Conservation (phyloP, 495 filamentous ascomycete genomes). For the Aspergillus cristatus region DNA sequence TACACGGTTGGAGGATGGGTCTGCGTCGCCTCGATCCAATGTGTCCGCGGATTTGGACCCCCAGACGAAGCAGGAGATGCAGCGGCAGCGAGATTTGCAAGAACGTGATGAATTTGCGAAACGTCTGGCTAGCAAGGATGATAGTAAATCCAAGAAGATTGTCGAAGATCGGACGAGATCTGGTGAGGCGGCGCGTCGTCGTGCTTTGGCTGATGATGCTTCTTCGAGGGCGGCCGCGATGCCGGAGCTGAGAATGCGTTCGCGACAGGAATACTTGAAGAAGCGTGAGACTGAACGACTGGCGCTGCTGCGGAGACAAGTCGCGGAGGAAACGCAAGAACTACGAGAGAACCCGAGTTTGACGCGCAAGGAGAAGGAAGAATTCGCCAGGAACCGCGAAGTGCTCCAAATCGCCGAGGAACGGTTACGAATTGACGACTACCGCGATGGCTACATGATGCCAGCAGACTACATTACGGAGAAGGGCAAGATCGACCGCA, state of each 20-base stretch:
- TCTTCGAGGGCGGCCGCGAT: constrained; percentile 53
- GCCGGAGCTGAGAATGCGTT: constrained; percentile 69
- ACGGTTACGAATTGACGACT: constrained; percentile 78
- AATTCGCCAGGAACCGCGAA: constrained; percentile 86
- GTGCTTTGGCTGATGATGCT: constrained; percentile 58
- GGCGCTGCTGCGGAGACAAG: constrained; percentile 77
- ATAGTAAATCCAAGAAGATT: constrained; percentile 61
- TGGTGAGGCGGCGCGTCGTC: constrained; percentile 47
- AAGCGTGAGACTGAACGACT: constrained; percentile 84
- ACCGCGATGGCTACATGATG: constrained; percentile 87
- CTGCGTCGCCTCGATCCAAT: constrained; percentile 34
- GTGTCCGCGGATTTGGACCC: constrained; percentile 50
- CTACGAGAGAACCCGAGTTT: constrained; percentile 66
- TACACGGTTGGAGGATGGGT: constrained; percentile 46
- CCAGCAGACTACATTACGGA: constrained; percentile 93
- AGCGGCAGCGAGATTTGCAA: constrained; percentile 52
- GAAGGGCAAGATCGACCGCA: constrained; percentile 81
- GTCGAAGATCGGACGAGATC: constrained; percentile 58
- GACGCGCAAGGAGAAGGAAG: constrained; percentile 70
- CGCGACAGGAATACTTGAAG: constrained; percentile 85
- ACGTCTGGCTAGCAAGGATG: constrained; percentile 60
- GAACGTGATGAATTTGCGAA: constrained; percentile 70
- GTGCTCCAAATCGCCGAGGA: constrained; percentile 83
- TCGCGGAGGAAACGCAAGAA: constrained; percentile 83
- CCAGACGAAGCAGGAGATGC: constrained; percentile 44